Base-by-base conservation (phyloP, 495 filamentous ascomycete species). In the Neurospora sp. region DNA sequence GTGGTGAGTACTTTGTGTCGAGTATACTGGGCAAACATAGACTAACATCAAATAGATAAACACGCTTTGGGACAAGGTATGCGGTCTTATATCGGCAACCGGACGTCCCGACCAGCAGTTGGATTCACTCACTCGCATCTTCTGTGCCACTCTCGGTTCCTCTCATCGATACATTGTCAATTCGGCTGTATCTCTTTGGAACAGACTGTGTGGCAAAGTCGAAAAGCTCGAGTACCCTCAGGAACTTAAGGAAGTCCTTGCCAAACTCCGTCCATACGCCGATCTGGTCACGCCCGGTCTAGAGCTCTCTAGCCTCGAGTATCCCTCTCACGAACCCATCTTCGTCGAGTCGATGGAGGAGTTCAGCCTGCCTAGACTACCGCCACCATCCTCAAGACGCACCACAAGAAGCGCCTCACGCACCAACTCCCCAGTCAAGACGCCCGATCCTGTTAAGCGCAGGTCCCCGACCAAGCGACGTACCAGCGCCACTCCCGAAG, bases 301-400 rank as follows among this genome's bases (percentile, higher is more conserved):
- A 37, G 82, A 83, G 9, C 39, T 78, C 38, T 78, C 79, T 0
- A 79, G 76, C 38, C 72, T 73, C 39, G 78, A 76, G 44, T 75
- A 75, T 65, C 76, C 73, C 59, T 78, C 71, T 1, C 78, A 78
- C 41, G 76, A 76, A n/a, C 77, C 76, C 0, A 68, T 76, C 4
- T 89, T 89, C 70, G 75, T 85, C 5, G 87, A 90, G 69, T 88
- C 87, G 0, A 84, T 89, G 72, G 86, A 88, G 61, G 79, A 83
- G 9, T 70, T 76, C 27, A 80, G 80, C 61, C 69, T 75, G 3
- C 75, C 75, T 0, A 73, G 72, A 38, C 8, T 78, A 44, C 72
- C 73, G 12, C 77, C 75, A 0, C 74, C 79, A 1, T 71, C 69
- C 7, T 74, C 74, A 27, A 75, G 69, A 69, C 71, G 72, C 12